phyloP scores from a whole-genome alignment of 768 basidiomycete species.

The Austroboletus festivus region DNA sequence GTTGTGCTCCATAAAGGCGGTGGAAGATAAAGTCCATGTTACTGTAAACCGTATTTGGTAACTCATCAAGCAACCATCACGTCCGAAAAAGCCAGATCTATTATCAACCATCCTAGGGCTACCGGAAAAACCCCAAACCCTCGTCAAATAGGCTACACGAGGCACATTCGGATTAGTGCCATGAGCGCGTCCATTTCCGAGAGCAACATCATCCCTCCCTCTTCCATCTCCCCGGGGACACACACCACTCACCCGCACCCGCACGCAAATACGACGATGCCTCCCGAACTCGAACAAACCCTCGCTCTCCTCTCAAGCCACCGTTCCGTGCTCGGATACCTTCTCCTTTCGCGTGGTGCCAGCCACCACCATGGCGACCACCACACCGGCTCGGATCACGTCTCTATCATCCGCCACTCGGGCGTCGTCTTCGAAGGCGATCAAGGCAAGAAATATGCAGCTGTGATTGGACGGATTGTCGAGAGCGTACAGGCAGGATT shows the following conservation, averaged over 20 bases:
- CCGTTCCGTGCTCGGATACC: slow-evolving; percentile 82
- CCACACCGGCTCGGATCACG: too few relatives aligned
- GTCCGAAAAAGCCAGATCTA: background rate
- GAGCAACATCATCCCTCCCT: slow-evolving; percentile 1
- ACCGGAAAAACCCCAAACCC: slow-evolving; percentile 4
- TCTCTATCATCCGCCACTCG: slow-evolving; percentile 79
- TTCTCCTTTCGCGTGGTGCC: slow-evolving; percentile 74
- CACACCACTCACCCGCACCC: slow-evolving; percentile 17
- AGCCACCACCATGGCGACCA: too few relatives aligned
- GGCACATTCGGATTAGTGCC: slow-evolving; percentile 10
- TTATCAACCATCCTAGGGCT: too few relatives aligned
- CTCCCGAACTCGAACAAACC: slow-evolving; percentile 83
- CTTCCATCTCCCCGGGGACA: slow-evolving; percentile 12
- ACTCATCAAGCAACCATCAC: background rate
- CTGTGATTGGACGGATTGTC: slow-evolving; percentile 70
- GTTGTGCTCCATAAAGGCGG: too few relatives aligned
- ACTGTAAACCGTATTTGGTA: background rate
- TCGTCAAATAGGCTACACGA: slow-evolving; percentile 5
- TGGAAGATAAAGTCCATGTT: too few relatives aligned
- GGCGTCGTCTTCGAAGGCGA: slow-evolving; percentile 87
- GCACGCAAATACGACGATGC: too few relatives aligned
- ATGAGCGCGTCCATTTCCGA: slow-evolving; percentile 14
- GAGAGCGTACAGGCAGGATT: slow-evolving; percentile 75
- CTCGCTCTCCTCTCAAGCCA: slow-evolving; percentile 74
- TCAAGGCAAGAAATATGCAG: slow-evolving; percentile 72